Conservation (phyloP, 768 basidiomycete genomes). For the Lepiota brunneoincarnata region DNA sequence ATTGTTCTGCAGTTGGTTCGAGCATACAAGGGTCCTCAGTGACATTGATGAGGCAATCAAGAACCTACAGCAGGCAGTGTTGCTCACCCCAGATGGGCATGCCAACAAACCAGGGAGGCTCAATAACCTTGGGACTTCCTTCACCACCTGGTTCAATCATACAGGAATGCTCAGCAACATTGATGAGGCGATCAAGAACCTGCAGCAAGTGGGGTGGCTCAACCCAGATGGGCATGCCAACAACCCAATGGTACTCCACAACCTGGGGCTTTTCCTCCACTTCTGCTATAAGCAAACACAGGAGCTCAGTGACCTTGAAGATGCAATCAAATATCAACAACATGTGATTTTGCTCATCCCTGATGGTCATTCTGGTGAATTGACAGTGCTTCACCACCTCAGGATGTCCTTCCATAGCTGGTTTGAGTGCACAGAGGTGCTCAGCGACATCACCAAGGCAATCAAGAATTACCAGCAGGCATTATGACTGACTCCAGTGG, state of each 20-base stretch:
- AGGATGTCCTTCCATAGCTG: no score
- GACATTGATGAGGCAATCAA: slow-evolving; percentile 22
- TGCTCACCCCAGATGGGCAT: slow-evolving; percentile 7
- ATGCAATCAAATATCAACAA: slow-evolving; percentile 1
- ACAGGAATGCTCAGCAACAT: background rate
- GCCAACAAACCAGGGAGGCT: no score
- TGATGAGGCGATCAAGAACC: background rate
- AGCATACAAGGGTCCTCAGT: slow-evolving; percentile 11
- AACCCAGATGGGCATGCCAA: background rate
- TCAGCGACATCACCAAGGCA: background rate
- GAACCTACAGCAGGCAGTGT: slow-evolving; percentile 11
- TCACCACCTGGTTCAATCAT: no score
- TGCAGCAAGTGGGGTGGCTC: background rate
- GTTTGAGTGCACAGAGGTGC: no score
- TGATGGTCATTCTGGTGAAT: background rate
- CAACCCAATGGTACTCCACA: background rate
- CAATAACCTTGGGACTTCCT: no score
- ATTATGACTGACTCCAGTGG: no score
- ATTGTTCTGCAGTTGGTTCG: slow-evolving; percentile 11
- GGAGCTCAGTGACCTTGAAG: background rate
- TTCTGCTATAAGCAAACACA: background rate
- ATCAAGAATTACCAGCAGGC: background rate
- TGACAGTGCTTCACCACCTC: no score
- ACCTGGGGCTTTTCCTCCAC: background rate
- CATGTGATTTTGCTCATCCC: background rate